These are phyloP conservation scores for Zopfia rhizophila DNA, from an alignment of 2,329 filamentous ascomycete species.

Conservation along the genomic window DNA sequence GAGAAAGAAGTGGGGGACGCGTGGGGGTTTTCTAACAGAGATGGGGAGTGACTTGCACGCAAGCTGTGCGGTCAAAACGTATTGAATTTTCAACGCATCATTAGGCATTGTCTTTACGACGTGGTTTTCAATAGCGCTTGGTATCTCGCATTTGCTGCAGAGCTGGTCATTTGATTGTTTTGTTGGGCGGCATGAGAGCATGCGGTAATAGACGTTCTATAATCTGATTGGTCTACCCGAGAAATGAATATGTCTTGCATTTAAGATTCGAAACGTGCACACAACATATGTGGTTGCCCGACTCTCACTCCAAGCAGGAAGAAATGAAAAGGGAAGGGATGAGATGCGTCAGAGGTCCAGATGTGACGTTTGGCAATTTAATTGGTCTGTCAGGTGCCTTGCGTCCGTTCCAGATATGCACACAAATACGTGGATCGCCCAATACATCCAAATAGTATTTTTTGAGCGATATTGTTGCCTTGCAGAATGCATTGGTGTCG, in stretches of 20 bases:
- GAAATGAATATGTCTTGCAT: conserved; percentile 36
- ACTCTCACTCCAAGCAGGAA: conserved; percentile 21
- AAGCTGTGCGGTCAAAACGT: no score
- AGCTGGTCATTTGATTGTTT: conserved; percentile 25
- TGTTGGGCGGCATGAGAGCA: conserved; percentile 41
- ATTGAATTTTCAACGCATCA: neutral
- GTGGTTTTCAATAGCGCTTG: conserved; percentile 28
- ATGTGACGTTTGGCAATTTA: conserved; percentile 33
- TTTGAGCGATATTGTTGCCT: conserved; percentile 28
- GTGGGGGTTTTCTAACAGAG: conserved; percentile 17
- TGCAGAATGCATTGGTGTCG: conserved; percentile 31
- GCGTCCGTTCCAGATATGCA: conserved; percentile 46
- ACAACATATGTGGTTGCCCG: conserved; percentile 24
- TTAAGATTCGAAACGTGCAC: conserved; percentile 27
- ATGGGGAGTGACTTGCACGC: neutral
- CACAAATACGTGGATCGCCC: conserved; percentile 41
- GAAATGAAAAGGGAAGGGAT: conserved; percentile 33
- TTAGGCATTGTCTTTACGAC: neutral
- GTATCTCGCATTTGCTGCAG: no score
- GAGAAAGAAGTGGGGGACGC: neutral
- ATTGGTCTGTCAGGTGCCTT: conserved; percentile 44
- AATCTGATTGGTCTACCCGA: conserved; percentile 35
- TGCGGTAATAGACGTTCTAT: conserved; percentile 30
- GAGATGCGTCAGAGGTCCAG: conserved; percentile 29
- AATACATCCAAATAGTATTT: conserved; percentile 38